These are phyloP conservation scores for Serpula lacrymans DNA, from an alignment of 768 basidiomycete genomes.

Conservation along the genomic window DNA sequence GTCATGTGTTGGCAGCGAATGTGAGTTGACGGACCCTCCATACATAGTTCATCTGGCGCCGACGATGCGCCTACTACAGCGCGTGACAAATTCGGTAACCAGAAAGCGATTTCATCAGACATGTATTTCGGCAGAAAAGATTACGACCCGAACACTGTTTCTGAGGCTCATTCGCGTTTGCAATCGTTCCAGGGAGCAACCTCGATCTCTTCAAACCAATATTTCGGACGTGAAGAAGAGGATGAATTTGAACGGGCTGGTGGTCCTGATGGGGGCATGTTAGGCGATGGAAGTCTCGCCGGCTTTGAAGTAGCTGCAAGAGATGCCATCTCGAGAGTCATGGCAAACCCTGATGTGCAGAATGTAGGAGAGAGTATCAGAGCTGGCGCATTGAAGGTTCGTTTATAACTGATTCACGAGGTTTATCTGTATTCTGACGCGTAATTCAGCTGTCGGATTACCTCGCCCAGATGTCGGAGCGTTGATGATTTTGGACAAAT, in stretches of 20 bases:
- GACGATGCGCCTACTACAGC: conserved; percentile 76
- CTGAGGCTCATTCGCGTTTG: conserved; percentile 80
- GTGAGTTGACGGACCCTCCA: conserved; percentile 1
- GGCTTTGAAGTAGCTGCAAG: conserved; percentile 63
- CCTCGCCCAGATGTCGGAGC: conserved; percentile 63
- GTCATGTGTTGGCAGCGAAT: neutral
- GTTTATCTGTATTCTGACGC: conserved; percentile 2
- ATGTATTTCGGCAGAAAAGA: conserved; percentile 92
- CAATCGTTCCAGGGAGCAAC: conserved; percentile 88
- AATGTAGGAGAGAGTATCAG: conserved; percentile 77
- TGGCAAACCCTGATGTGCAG: conserved; percentile 87
- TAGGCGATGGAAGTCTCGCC: conserved; percentile 49
- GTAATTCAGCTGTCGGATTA: conserved; percentile 55
- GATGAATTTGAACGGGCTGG: conserved; percentile 48
- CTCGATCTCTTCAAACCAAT: conserved; percentile 91
- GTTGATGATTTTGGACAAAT: conserved; percentile 17
- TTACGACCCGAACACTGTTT: conserved; percentile 70
- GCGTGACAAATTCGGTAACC: conserved; percentile 84
- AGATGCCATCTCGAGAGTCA: conserved; percentile 69
- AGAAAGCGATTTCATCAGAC: conserved; percentile 97
- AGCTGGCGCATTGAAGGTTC: conserved; percentile 77
- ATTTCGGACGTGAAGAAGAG: conserved; percentile 91
- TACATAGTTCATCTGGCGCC: conserved; percentile 21
- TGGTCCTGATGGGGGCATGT: conserved; percentile 53
- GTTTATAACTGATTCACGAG: conserved; percentile 15